Evolutionary conservation across 2,329 filamentous ascomycete genomes (phyloP), one percentile per base, ranked within the genome.

Genomic region (Lachnellula willkommii): DNA sequence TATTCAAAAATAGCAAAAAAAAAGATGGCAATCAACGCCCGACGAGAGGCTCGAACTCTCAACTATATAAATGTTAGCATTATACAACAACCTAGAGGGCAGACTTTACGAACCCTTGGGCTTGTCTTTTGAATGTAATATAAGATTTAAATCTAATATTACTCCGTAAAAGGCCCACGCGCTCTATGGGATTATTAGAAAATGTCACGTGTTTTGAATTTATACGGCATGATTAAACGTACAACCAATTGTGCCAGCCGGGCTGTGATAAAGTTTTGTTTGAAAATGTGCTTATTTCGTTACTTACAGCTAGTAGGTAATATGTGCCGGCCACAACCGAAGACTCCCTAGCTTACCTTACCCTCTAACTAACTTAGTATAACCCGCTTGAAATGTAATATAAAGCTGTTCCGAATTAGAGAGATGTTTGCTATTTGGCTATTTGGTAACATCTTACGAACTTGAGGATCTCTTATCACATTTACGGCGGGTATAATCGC

Each of bases 151-250:
- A 5, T 24, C 22, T 24, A 24, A 3, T 4, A 24, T 24, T 24
- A 24, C 3, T 24, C 3, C 12, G 28, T 57, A 60, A 60, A 60
- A 60, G 57, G 57, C 57, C 57, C 57, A 60, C 57, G 57, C 57
- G 57, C 57, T 51, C 20, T 20, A 20, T 20, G 20, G 20, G 20
- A 20, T 20, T 20, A 20, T 20, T 20, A 20, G 20, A 20, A 20
- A 20, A 20, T 20, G 20, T 20, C 20, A 20, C 20, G 20, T 20
- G 20, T 20, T 20, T 20, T 20, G 20, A 2, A 20, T 20, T 20
- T 20, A 20, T 20, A 20, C 1, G 20, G 20, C 20, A 20, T 20
- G 20, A 20, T 20, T 20, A 20, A 20, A 20, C 20, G 20, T 20
- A 20, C 20, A 46, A 46, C 43, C 43, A 46, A 46, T 46, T 46